Evolutionary conservation across 176 grass and related monocot genomes (phyloP), one percentile per base, ranked within the genome.

Genomic region (Oryza rufipogon): DNA sequence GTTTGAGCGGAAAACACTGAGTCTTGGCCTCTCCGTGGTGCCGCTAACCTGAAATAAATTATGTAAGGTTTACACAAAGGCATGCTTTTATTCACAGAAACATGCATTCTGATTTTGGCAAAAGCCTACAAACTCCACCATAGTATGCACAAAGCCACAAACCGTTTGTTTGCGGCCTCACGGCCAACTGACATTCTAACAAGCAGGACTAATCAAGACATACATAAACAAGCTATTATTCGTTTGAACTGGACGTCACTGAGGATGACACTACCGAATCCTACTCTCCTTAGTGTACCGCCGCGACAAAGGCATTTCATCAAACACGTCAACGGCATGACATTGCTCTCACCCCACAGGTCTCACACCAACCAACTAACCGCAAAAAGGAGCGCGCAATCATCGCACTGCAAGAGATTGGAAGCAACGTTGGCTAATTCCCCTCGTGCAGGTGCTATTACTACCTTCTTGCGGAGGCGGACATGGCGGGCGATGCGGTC

Each of bases 391-490:
- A 0, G 15, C 61, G 1, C 2, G 33, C 7, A 56, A 56, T 9
- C 9, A 20, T n/a, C n/a, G 3, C 11, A 65, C 54, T 19, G 10
- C 11, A 56, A 67, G 9, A 83, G 26, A 64, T 3, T 36, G 33
- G 16, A 71, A 77, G 61, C 15, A 56, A 11, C 2, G 2, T n/a
- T 60, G 3, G 10, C 1, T 30, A 17, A 16, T 14, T 22, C 4
- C 5, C 0, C 16, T 41, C 5, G 4, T 25, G 44, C 4, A 26
- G 22, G 7, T 11, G 39, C 16, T 30, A 6, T 25, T 71, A 91
- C 95, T 71, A 91, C 95, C 92, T 98, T 98, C 92, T 93, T 98
- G 51, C 92, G 95, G 85, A 95, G 68, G 80, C 92, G 85, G 64
- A 80, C 87, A 54, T 98, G 95, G 82, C 95, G 96, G 10, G 82